Base-by-base conservation (phyloP, 2,329 filamentous ascomycete genomes). In the Beauveria caledonica region DNA sequence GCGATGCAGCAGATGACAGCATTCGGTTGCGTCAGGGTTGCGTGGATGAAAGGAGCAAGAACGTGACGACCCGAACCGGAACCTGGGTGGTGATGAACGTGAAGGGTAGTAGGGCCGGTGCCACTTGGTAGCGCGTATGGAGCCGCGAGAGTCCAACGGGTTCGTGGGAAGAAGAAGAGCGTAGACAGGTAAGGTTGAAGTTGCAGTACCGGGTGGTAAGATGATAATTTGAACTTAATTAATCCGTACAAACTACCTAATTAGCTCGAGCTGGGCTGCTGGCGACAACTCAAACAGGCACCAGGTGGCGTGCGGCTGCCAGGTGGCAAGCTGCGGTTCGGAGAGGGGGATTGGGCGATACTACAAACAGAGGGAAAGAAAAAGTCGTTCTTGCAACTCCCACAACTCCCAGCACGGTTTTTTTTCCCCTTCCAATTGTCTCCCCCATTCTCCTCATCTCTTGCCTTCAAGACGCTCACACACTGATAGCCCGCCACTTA, bases 21-120 rank as follows among this genome's bases (percentile, higher is more conserved):
- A 39, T 40, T 52, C 23, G 25, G 9, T 60, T 48, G 57, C 57
- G 57, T 60, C 57, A 46, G 48, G 49, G 10, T 60, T 60, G 40
- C 49, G 57, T 53, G 19, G 57, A 45, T 52, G 57, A 52, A 52
- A 53, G 57, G 57, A 46, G 49, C 49, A 60, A 46, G 46, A 50
- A 23, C 15, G 56, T 25, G 42, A 29, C 13, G 54, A 15, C 21
- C 53, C 11, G 5, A 25, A 27, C 21, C 36, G 54, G 23, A 55
- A 21, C 23, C 23, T n/a, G 3, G 15, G 33, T 40, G 55, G 23
- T 40, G 5, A 58, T 25, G 19, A 21, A 19, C 6, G 19, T 46
- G 44, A 49, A 42, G 40, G 40, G 17, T 42, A 42, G n/a, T n/a
- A 50, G 17, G 25, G 48, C 48, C 17, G 27, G 48, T 50, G 25